These are phyloP conservation scores for Blastobotrys muscicola DNA, from an alignment of 805 yeast species.

Conservation along the genomic window DNA sequence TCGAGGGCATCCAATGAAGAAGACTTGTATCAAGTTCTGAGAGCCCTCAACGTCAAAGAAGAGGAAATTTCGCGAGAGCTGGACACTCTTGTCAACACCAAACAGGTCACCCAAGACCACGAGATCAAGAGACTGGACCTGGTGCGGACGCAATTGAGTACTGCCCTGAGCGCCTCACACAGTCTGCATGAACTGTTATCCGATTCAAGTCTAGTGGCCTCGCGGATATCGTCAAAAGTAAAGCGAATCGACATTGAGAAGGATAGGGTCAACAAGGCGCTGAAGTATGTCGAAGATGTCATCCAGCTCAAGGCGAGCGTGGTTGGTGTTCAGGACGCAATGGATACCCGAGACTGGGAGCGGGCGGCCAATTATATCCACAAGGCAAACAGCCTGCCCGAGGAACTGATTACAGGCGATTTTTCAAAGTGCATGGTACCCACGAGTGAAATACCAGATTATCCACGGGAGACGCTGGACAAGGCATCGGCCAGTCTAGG, in stretches of 20 bases:
- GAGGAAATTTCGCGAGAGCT: constrained; percentile 11
- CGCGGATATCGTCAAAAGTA: constrained; percentile 58
- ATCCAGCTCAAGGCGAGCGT: constrained; percentile 58
- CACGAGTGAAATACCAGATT: constrained; percentile 72
- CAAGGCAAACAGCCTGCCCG: constrained; percentile 45
- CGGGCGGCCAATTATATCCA: constrained; percentile 65
- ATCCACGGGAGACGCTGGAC: constrained; percentile 49
- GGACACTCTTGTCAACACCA: constrained; percentile 1
- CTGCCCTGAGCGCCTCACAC: constrained; percentile 38
- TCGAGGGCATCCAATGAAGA: background rate
- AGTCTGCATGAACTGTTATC: constrained; percentile 45
- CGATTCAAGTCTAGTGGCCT: constrained; percentile 56
- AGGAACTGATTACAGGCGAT: constrained; percentile 44
- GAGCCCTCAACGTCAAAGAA: constrained; percentile 1
- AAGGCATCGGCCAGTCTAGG: constrained; percentile 54
- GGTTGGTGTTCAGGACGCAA: constrained; percentile 55
- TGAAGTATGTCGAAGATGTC: constrained; percentile 55
- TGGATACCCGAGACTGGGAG: constrained; percentile 61
- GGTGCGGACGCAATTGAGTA: constrained; percentile 21
- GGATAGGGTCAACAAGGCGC: constrained; percentile 50
- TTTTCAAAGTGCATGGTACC: constrained; percentile 81
- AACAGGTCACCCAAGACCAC: constrained; percentile 12
- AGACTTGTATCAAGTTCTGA: background rate
- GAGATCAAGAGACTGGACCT: constrained; percentile 21
- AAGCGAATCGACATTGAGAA: constrained; percentile 63